Evolutionary conservation across 1,284 basidiomycete genomes (phyloP), one percentile per base, ranked within the genome.

Genomic region (Megacollybia platyphylla): DNA sequence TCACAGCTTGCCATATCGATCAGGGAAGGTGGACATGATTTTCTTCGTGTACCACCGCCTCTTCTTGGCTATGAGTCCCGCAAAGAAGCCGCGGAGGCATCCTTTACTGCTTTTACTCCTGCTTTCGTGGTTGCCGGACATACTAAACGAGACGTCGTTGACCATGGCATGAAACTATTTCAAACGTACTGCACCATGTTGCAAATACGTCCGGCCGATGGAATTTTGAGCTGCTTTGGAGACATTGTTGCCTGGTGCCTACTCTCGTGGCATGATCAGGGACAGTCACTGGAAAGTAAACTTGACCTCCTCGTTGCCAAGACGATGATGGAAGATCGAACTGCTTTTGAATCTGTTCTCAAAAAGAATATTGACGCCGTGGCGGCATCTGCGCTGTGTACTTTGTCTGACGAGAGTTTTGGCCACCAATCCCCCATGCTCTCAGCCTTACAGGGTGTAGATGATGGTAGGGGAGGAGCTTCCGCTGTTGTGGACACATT

Each of bases 1-100:
- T 76, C 78, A 1, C 83, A 89, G 50, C 68, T 94, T 45, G 84
- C 82, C 0, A 72, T 65, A 50, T 79, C 81, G 1, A 71, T 86
- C 30, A 65, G 72, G 17, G 59, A 66, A 44, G 62, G 60, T 4
- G 53, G 55, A 5, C 61, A 70, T 20, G 76, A 84, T 46, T 72
- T 89, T 28, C 61, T 82, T 42, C 66, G 68, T 11, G 63, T 94
- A 10, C 79, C 85, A 5, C 76, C 78, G 13, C 66, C 69, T 36
- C 63, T 93, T 7, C 64, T 91, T 9, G 89, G 88, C 0, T 91
- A 79, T 54, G 51, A 58, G 15, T 75, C 77, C 53, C 70, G 69
- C 48, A 69, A 63, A 48, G 69, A 76, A 47, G 79, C 71, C 46
- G 79, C 78, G 0, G 63, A 73, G 48, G 70, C 73, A 4, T 72